Base-by-base conservation (phyloP, 2,329 filamentous ascomycete genomes). In the Beauveria caledonica region DNA sequence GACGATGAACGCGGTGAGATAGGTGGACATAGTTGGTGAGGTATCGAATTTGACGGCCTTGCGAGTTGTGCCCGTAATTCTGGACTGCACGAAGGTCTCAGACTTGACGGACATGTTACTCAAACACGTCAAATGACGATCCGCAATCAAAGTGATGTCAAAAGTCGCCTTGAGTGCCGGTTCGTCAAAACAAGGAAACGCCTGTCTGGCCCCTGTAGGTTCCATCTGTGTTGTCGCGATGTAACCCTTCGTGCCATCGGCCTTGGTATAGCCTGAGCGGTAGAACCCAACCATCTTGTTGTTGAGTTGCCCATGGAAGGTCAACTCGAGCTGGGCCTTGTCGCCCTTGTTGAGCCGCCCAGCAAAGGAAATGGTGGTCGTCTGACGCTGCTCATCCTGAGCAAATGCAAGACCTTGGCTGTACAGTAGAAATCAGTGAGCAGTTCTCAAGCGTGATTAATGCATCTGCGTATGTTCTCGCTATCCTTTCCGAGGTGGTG, bases 211-310 rank as follows among this genome's bases (percentile, higher is more conserved):
- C 77, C 97, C 93, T 17, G 93, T 97, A 42, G 93, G 88, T 78
- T 97, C 93, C 89, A 97, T 96, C 79, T 97, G 93, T 17, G 90
- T 91, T 25, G 92, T 94, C 33, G 92, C 93, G 70, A 97, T 81
- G 72, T 92, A 88, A 66, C 89, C 89, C 62, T 88, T 86, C 62
- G 84, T 84, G 36, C 93, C 93, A 69, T 95, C 86, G 53, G 83
- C 76, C 63, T 85, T 86, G 79, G 94, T 95, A 80, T 93, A 97
- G 5, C 91, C 95, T 1, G 92, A 96, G 61, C 92, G 86, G 77
- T 97, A 97, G 82, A 97, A 97, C 50, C 93, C 93, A 52, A 92
- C 93, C 91, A 97, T 96, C 76, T 95, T 93, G 73, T 96, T 89
- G 74, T 96, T 96, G 68, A 96, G 77, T 49, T 80, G 81, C 45